phyloP scores from a whole-genome alignment of 2,329 filamentous ascomycete genomes.

The Paecilomyces niveus region DNA sequence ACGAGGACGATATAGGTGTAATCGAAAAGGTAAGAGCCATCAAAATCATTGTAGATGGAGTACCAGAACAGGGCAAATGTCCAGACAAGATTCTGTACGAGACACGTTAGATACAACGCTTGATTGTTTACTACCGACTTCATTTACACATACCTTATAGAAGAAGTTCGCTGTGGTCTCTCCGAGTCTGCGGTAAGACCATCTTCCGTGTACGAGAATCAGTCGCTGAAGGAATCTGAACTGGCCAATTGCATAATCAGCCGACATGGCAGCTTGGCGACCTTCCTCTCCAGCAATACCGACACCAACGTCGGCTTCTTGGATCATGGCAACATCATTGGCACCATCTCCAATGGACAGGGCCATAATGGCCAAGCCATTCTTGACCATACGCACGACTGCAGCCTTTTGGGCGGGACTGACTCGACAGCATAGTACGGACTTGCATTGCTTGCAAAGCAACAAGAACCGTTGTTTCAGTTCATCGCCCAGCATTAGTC shows the following conservation, averaged over 20 bases:
- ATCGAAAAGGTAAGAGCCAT: constrained; percentile 94
- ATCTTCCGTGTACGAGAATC: constrained; percentile 83
- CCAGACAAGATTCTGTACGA: constrained; percentile 80
- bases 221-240: constrained; percentile 82
- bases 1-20: constrained; percentile 97
- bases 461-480: constrained; percentile 89
- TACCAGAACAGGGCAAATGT: constrained; percentile 96
- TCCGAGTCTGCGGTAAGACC: constrained; percentile 90
- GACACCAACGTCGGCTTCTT: constrained; percentile 93
- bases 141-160: constrained; percentile 63
- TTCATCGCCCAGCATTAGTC: constrained; percentile 73
- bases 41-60: constrained; percentile 90
- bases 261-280: constrained; percentile 89
- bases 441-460: constrained; percentile 93
- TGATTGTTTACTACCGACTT: background rate
- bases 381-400: constrained; percentile 94
- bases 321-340: constrained; percentile 97
- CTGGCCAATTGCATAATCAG: constrained; percentile 90
- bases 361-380: constrained; percentile 91
- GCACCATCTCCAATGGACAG: constrained; percentile 88
- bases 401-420: constrained; percentile 94
- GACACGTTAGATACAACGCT: constrained; percentile 15
- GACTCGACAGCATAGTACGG: constrained; percentile 94
- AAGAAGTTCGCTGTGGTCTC: constrained; percentile 98
- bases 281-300: constrained; percentile 92